These are phyloP conservation scores for Starmerella powellii DNA, from an alignment of 805 yeast species.

Conservation along the genomic window DNA sequence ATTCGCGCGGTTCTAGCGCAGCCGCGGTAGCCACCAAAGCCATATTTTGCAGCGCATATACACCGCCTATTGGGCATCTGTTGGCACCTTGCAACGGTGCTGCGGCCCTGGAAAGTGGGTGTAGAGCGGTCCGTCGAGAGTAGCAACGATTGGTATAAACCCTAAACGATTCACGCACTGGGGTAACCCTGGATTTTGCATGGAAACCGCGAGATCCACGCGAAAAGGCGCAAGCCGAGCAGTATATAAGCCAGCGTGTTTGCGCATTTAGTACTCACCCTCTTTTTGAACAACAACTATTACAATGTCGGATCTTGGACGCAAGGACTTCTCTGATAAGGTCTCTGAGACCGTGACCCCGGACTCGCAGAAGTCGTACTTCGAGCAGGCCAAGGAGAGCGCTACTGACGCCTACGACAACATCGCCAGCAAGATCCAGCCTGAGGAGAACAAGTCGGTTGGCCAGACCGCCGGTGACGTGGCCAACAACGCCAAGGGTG, in stretches of 20 bases:
- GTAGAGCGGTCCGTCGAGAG: too few relatives aligned
- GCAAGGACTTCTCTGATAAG: constrained; percentile 67
- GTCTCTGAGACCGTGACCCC: constrained; percentile 57
- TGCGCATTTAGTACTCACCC: constrained; percentile 64
- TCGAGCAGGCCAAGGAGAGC: constrained; percentile 58
- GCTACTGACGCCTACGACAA: constrained; percentile 58
- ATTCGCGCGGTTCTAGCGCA: too few relatives aligned
- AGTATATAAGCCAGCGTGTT: constrained; percentile 33
- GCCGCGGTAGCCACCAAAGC: too few relatives aligned
- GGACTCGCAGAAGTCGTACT: constrained; percentile 49
- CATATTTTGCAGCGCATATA: too few relatives aligned
- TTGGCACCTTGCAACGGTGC: too few relatives aligned
- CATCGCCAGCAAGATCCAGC: constrained; percentile 45
- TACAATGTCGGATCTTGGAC: constrained; percentile 37
- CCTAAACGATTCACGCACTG: too few relatives aligned
- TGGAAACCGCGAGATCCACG: too few relatives aligned
- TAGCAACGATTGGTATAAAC: too few relatives aligned
- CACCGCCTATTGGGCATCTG: too few relatives aligned
- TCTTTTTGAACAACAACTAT: too few relatives aligned
- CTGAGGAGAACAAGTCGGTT: constrained; percentile 39
- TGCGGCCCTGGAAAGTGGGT: too few relatives aligned
- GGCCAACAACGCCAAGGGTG: constrained; percentile 43
- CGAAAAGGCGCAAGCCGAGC: background rate
- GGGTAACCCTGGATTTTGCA: too few relatives aligned
- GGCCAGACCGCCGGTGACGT: constrained; percentile 59